Evolutionary conservation across 1,284 basidiomycete species (phyloP).

Genomic region (Pseudozyma tsukubaensis): DNA sequence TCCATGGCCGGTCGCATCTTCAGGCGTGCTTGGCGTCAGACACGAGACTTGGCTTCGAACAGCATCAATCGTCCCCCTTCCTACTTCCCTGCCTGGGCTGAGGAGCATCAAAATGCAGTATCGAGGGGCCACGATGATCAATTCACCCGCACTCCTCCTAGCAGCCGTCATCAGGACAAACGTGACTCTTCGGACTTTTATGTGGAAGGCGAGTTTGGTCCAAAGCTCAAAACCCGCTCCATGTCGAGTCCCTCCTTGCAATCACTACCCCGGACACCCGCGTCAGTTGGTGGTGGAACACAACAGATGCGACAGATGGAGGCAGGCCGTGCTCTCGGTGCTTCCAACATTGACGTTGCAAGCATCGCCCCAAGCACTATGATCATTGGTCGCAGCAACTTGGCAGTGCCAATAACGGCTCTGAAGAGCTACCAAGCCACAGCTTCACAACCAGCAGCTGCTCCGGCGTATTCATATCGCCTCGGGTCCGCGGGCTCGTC

Average conservation of each 20-base stretch:
- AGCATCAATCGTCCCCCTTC: conserved; percentile 52
- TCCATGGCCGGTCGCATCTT: conserved; percentile 62
- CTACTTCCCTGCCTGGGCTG: conserved; percentile 54
- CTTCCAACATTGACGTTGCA: background rate
- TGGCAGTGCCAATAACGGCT: conserved; percentile 5
- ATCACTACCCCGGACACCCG: conserved; percentile 16
- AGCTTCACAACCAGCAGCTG: conserved; percentile 5
- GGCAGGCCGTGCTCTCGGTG: conserved; percentile 9
- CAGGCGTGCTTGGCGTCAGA: conserved; percentile 56
- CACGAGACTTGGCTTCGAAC: conserved; percentile 47
- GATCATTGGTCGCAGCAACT: conserved; percentile 26
- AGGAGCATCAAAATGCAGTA: conserved; percentile 36
- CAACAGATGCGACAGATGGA: conserved; percentile 41
- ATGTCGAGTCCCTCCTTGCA: conserved; percentile 24
- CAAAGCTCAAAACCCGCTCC: conserved; percentile 24
- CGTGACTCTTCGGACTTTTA: conserved; percentile 39
- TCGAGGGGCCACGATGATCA: conserved; percentile 7
- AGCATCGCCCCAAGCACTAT: conserved; percentile 24
- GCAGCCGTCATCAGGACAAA: conserved; percentile 11
- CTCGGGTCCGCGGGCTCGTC: conserved; percentile 25
- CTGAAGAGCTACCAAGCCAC: background rate
- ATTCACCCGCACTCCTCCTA: conserved; percentile 5
- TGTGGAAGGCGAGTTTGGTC: conserved; percentile 45
- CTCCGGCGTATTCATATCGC: conserved; percentile 24
- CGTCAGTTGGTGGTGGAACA: conserved; percentile 2